phyloP scores from a whole-genome alignment of 169 alveolate species.

The Eimeria mitis region DNA sequence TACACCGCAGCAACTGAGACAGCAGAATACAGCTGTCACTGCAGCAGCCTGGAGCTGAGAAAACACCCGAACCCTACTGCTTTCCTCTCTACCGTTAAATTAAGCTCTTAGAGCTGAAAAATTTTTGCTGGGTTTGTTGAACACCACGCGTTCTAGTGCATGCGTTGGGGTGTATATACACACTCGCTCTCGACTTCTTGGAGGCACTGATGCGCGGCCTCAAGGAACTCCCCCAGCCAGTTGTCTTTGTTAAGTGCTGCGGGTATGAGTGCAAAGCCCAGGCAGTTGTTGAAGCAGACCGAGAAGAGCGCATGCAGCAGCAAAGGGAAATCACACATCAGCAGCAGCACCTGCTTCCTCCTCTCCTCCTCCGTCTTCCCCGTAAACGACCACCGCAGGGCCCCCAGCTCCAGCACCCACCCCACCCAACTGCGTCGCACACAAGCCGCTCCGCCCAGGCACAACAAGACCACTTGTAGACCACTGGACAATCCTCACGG shows the following conservation, averaged over 20 bases:
- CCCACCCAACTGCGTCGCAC: constrained; percentile 40
- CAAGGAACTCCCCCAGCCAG: constrained; percentile 68
- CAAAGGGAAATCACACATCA: constrained; percentile 40
- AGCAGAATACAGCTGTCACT: background rate
- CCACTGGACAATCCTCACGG: background rate
- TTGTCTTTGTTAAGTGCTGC: constrained; percentile 18
- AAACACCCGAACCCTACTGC: background rate
- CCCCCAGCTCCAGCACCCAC: constrained; percentile 53
- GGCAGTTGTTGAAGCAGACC: constrained; percentile 49
- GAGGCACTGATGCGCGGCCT: constrained; percentile 46
- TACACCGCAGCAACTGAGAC: background rate
- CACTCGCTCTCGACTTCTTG: constrained; percentile 69
- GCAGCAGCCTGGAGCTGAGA: background rate
- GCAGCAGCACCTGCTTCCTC: constrained; percentile 34
- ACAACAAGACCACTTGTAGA: background rate
- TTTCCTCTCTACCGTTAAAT: background rate
- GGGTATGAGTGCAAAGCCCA: constrained; percentile 44
- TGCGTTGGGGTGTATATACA: background rate
- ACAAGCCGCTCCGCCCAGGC: background rate
- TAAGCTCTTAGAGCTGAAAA: background rate
- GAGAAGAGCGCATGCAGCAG: constrained; percentile 41
- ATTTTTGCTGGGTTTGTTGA: background rate
- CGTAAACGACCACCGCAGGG: constrained; percentile 38
- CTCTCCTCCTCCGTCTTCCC: constrained; percentile 53
- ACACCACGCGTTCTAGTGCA: background rate